Base-by-base conservation (phyloP, 2,329 filamentous ascomycete species). In the Fusarium secorum region DNA sequence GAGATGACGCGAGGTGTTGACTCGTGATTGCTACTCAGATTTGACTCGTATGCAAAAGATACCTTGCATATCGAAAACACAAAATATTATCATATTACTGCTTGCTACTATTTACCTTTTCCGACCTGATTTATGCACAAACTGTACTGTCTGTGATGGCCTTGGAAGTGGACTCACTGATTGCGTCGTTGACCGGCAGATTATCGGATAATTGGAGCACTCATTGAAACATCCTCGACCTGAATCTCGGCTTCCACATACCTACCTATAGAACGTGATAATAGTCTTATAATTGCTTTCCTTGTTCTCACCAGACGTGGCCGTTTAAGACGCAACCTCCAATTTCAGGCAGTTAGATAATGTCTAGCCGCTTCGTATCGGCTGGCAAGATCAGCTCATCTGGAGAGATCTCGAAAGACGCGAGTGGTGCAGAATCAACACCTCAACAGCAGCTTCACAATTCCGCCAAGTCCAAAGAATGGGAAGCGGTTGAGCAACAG, bases 401-500 rank as follows among this genome's bases (percentile, higher is more conserved):
- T n/a, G 71, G 75, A 39, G 71, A 77, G 51, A 60, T 64, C 39
- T 45, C 70, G 48, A 74, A 76, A 57, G 72, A 76, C 51, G 70
- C 61, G 11, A 59, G 58, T 11, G 48, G 26, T n/a, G 18, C 56
- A 36, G 30, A 44, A 42, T 30, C 64, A 58, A 30, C 59, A n/a
- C 22, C 32, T 33, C 42, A 35, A 44, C 54, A 72, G 63, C 59
- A 64, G 64, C 61, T 71, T 14, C 56, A 79, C 30, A 53, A 55
- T 57, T 56, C 73, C 33, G 60, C 65, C 39, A 77, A 72, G 66
- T 72, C 75, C 38, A 76, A 79, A 36, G 89, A 89, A 64, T 93
- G 91, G 91, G 86, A 88, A 70, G 83, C 84, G 36, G 91, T 90
- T 17, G 88, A 92, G 79, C 81, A 83, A 48, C 87, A 91, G 68